Conservation (phyloP, 805 yeast species). For the Metschnikowia anglica region DNA sequence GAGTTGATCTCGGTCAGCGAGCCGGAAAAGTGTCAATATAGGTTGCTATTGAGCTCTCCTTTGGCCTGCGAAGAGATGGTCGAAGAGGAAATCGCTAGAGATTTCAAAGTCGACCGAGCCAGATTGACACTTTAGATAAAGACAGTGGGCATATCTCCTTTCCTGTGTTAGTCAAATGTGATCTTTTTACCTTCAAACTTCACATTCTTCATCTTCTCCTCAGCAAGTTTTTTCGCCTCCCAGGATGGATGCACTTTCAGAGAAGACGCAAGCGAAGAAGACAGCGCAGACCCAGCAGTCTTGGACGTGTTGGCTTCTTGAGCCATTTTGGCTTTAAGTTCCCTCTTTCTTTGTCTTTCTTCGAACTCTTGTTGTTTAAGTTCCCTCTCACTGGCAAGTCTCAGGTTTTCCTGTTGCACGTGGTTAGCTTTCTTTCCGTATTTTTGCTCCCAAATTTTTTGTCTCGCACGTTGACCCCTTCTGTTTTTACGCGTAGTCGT, state of each 20-base stretch:
- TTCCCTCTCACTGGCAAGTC: constrained; percentile 55
- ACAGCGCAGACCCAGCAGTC: constrained; percentile 15
- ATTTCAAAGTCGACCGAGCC: constrained; percentile 16
- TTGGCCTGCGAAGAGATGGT: constrained; percentile 38
- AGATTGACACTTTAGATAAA: constrained; percentile 1
- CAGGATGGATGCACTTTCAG: constrained; percentile 86
- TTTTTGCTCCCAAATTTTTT: constrained; percentile 93
- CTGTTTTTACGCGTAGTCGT: constrained; percentile 74
- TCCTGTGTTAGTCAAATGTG: constrained; percentile 64
- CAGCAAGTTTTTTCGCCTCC: constrained; percentile 82
- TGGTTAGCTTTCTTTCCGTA: constrained; percentile 85
- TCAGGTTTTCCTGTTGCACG: constrained; percentile 61
- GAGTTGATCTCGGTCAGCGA: constrained; percentile 70
- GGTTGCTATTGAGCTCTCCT: constrained; percentile 49
- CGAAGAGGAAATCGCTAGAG: constrained; percentile 15
- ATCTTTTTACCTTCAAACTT: constrained; percentile 85
- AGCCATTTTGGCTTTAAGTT: constrained; percentile 43
- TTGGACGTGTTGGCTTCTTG: constrained; percentile 24
- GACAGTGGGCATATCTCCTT: too few species aligned
- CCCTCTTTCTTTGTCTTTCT: constrained; percentile 69
- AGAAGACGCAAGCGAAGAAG: background rate
- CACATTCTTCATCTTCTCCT: constrained; percentile 60
- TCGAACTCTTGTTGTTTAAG: constrained; percentile 64
- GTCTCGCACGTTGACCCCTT: constrained; percentile 96
- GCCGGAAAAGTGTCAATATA: constrained; percentile 85